These are phyloP conservation scores for Euphrasia arctica DNA, from an alignment of 305 asterid species.

Conservation along the genomic window DNA sequence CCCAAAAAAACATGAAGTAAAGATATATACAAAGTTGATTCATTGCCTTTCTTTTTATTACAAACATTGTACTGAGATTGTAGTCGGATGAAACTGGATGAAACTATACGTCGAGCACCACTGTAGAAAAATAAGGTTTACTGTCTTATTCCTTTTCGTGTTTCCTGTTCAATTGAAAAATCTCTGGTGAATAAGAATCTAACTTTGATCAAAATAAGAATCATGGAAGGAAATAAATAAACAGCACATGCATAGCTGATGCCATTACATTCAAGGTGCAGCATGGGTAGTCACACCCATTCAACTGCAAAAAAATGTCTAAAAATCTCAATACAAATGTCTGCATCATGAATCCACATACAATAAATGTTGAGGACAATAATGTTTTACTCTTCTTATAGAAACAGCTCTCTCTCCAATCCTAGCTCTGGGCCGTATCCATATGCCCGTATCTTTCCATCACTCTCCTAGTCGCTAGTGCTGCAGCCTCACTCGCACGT, in stretches of 20 bases:
- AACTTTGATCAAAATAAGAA: too few species aligned
- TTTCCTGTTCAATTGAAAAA: too few species aligned
- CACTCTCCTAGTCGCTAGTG: slow-evolving; percentile 78
- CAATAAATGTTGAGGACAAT: slow-evolving; percentile 4
- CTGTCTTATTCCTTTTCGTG: too few species aligned
- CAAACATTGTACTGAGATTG: background rate
- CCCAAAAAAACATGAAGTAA: background rate
- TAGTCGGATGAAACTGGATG: background rate
- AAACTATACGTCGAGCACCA: too few species aligned
- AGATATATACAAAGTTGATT: slow-evolving; percentile 7
- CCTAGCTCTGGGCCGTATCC: slow-evolving; percentile 53
- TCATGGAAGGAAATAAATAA: too few species aligned
- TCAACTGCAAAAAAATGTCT: too few species aligned
- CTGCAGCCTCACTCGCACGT: slow-evolving; percentile 95
- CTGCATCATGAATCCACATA: background rate
- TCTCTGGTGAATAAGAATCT: too few species aligned
- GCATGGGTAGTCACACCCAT: too few species aligned
- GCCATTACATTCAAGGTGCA: too few species aligned
- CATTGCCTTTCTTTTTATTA: background rate
- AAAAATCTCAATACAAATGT: background rate
- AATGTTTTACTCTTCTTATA: background rate
- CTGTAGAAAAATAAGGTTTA: too few species aligned
- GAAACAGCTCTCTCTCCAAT: background rate
- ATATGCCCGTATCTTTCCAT: slow-evolving; percentile 68
- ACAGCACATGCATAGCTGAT: too few species aligned